These are phyloP conservation scores for Terana coerulea DNA, from an alignment of 768 basidiomycete genomes.

Conservation along the genomic window DNA sequence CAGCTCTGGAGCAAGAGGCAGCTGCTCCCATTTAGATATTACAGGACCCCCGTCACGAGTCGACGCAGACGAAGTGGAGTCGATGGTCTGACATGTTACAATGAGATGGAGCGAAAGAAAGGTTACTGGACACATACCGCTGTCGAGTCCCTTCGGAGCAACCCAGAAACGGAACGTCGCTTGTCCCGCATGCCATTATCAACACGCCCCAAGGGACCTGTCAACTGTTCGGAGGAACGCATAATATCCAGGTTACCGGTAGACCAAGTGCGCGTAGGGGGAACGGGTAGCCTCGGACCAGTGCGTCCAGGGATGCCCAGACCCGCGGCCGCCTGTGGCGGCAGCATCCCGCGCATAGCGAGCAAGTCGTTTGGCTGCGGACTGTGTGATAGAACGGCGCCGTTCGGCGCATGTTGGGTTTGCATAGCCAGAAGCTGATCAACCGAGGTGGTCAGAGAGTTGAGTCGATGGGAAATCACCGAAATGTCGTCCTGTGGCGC, in stretches of 20 bases:
- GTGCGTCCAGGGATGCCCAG: conserved; percentile 62
- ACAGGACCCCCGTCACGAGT: conserved; percentile 73
- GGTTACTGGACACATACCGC: conserved; percentile 64
- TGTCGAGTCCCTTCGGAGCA: conserved; percentile 72
- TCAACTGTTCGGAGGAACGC: conserved; percentile 41
- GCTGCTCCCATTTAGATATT: conserved; percentile 95
- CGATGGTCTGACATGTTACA: conserved; percentile 29
- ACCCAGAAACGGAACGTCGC: conserved; percentile 66
- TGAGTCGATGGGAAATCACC: conserved; percentile 74
- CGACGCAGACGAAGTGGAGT: conserved; percentile 34
- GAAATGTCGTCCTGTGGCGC: conserved; percentile 67
- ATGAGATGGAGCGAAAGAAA: conserved; percentile 2
- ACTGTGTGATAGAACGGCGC: conserved; percentile 1
- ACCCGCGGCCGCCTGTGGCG: conserved; percentile 35
- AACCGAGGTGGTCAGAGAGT: conserved; percentile 78
- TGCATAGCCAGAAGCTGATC: conserved; percentile 76
- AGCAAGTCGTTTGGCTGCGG: conserved; percentile 9
- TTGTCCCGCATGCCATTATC: conserved; percentile 56
- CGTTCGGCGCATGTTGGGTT: conserved; percentile 42
- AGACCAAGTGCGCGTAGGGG: conserved; percentile 82
- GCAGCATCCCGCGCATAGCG: conserved; percentile 21
- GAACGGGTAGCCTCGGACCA: conserved; percentile 57
- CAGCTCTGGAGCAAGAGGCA: conserved; percentile 81
- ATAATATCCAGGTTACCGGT: conserved; percentile 73
- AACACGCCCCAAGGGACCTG: conserved; percentile 31